These are phyloP conservation scores for Toxicodendron radicans DNA, from an alignment of 345 rosid genomes.

Conservation along the genomic window DNA sequence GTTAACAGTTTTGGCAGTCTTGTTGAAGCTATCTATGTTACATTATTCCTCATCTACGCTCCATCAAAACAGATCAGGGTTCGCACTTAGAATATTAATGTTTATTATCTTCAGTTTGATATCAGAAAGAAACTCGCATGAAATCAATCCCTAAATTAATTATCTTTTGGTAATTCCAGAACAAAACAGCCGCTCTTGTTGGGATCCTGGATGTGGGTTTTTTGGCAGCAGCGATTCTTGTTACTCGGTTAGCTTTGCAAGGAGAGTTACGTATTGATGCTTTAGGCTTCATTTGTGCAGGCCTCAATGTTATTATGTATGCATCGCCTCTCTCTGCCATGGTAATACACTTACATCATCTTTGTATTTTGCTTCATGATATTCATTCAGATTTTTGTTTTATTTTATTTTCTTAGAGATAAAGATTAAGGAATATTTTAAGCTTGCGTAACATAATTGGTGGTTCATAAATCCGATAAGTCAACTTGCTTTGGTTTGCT, in stretches of 20 bases:
- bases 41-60: slow-evolving; percentile 53
- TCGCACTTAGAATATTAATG: neutral
- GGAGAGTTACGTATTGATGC: slow-evolving; percentile 52
- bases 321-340: slow-evolving; percentile 81
- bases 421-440: too few relatives aligned
- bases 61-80: slow-evolving; percentile 42
- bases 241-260: slow-evolving; percentile 41
- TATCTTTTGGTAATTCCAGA: slow-evolving; percentile 27
- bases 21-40: slow-evolving; percentile 49
- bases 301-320: slow-evolving; percentile 71
- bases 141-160: too few relatives aligned
- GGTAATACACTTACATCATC: slow-evolving; percentile 29
- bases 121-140: neutral
- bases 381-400: too few relatives aligned
- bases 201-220: slow-evolving; percentile 51
- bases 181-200: slow-evolving; percentile 40
- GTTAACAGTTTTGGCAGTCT: slow-evolving; percentile 72
- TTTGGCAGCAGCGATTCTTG: slow-evolving; percentile 43
- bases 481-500: neutral
- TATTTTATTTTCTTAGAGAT: too few relatives aligned
- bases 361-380: neutral
- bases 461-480: neutral
- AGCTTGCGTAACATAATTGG: neutral
- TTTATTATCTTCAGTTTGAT: too few relatives aligned
- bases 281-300: slow-evolving; percentile 58